phyloP scores from a whole-genome alignment of 2,329 filamentous ascomycete genomes.

The Colletotrichum godetiae region DNA sequence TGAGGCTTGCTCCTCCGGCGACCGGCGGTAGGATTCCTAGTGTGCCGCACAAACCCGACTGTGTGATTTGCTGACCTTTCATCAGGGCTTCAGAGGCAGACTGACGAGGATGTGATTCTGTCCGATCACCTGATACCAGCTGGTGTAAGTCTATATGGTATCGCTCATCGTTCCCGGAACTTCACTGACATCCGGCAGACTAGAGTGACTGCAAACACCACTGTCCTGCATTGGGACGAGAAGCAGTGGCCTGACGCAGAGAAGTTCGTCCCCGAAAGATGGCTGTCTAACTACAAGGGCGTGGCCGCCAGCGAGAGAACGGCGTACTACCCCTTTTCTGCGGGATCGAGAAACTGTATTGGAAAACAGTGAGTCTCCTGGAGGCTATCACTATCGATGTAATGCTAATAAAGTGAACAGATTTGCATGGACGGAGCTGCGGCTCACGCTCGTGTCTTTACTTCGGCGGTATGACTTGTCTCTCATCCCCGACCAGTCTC shows the following conservation, averaged over 20 bases:
- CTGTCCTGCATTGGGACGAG: neutral
- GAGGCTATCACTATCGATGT: neutral
- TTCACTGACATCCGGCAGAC: neutral
- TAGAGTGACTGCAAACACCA: conserved; percentile 13
- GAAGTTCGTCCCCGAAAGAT: conserved; percentile 2
- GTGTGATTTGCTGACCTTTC: neutral
- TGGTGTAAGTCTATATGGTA: neutral
- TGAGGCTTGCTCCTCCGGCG: neutral
- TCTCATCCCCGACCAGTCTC: neutral
- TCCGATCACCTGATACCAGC: neutral
- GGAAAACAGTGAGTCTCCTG: neutral
- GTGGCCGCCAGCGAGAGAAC: neutral
- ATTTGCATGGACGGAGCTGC: neutral
- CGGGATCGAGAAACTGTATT: neutral
- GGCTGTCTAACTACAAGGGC: conserved; percentile 9
- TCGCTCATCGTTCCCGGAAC: neutral
- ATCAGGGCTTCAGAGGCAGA: neutral
- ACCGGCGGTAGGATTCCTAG: neutral
- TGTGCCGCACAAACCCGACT: neutral
- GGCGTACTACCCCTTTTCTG: neutral
- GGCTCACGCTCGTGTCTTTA: neutral
- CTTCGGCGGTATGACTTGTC: neutral
- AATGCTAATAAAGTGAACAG: neutral
- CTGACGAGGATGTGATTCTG: neutral
- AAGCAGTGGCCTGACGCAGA: conserved; percentile 6